Evolutionary conservation across 2,329 filamentous ascomycete genomes (phyloP), one percentile per base, ranked within the genome.

Genomic region (Colletotrichum sp.): DNA sequence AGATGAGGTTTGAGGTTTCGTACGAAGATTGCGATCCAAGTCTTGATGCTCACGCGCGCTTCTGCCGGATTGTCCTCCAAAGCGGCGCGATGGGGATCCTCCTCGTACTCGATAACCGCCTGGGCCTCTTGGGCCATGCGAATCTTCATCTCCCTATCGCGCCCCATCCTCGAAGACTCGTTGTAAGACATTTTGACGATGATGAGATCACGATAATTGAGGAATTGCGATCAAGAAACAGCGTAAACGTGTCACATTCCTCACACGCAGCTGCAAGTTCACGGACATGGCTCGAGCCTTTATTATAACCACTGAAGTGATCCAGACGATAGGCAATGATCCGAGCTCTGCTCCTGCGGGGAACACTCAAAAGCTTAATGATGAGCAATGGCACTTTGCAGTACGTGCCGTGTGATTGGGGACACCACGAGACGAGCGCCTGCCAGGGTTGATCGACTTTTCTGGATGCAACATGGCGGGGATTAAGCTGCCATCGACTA

Each of bases 111-210:
- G 30, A 77, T 75, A 21, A 71, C 66, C 30, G 71, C 74, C 56
- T 66, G 66, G 32, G 61, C 71, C 66, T 76, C 66, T 38, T 71
- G 74, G 26, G 66, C 74, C 70, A 76, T 73, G 8, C 74, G 74
- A 24, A 72, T 36, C 91, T 76, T 76, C 70, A 60, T 69, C 28
- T 65, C 73, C 13, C 73, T 64, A 21, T 73, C 73, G 28, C 43
- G 43, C 10, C 36, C 73, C 70, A 76, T 73, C 9, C 28, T 73
- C 18, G 62, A 38, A 6, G 65, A 73, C 60, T 69, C 48, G 48
- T 73, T 73, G 18, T 73, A 73, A 10, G 64, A 21, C 56, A 65
- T 68, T 2, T 64, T 72, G 61, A 18, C n/a, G 32, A 67, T 18
- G 32, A 8, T 61, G 32, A 15, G 30, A 26, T 52, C 13, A 56